These are phyloP conservation scores for Magnolia changhungtana DNA, from an alignment of 164 flowering plant species.

Conservation along the genomic window DNA sequence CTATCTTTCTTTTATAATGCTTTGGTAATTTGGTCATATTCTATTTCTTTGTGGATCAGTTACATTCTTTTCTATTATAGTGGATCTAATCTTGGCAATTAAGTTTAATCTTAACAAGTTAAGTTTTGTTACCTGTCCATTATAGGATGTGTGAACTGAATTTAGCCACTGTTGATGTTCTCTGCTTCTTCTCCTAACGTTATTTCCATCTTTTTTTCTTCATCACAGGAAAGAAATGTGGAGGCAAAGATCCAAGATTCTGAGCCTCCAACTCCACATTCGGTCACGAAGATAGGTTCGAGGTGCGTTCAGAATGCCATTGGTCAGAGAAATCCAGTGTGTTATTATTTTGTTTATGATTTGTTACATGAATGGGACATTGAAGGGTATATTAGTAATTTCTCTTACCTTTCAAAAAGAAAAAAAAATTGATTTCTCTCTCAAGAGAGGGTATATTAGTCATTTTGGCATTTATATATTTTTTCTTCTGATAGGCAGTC, in stretches of 20 bases:
- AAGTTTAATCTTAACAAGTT: not conserved
- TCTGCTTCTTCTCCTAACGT: not conserved
- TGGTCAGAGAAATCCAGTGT: not conserved
- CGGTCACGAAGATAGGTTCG: conserved; percentile 51
- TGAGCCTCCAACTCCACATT: conserved; percentile 76
- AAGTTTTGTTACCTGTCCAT: not conserved
- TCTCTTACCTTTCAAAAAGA: too few relatives aligned
- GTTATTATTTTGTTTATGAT: not conserved
- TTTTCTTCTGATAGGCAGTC: too few relatives aligned
- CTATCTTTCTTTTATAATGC: not conserved
- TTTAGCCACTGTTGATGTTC: not conserved
- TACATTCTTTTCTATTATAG: not conserved
- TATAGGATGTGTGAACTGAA: not conserved
- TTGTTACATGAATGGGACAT: not conserved
- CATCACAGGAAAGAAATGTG: conserved; percentile 70
- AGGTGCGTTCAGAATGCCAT: conserved; percentile 41
- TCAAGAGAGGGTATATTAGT: too few relatives aligned
- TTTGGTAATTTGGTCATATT: not conserved
- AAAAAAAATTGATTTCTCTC: too few relatives aligned
- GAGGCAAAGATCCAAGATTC: conserved; percentile 59
- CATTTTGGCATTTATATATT: too few relatives aligned
- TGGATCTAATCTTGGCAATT: not conserved
- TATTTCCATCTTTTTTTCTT: conserved; percentile 2
- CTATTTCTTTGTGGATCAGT: too few relatives aligned
- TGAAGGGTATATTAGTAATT: too few relatives aligned